Percentiles rank a stretch among this genome's conserved stretches.
These are phyloP conservation scores for Sherardia arvensis DNA, from an alignment of 257 asterid genomes.

Conservation along the genomic window DNA sequence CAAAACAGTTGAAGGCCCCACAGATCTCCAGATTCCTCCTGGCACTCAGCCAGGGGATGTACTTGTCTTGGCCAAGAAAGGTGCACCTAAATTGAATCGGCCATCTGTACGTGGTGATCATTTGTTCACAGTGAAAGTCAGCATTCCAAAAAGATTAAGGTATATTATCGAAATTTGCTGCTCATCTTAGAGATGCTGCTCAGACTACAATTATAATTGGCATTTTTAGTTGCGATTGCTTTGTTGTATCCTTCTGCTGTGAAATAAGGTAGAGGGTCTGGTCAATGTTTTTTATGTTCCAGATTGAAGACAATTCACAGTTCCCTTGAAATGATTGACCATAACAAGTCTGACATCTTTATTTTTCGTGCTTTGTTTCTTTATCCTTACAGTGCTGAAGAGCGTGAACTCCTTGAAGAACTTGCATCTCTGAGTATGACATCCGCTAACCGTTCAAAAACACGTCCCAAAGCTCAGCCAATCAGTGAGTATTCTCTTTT, in stretches of 20 bases:
- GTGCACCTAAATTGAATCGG: slow-evolving; percentile 88
- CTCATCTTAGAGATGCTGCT: not conserved
- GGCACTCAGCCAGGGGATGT: slow-evolving; percentile 99
- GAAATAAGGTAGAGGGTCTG: not conserved
- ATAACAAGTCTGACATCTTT: not conserved
- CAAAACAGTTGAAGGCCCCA: slow-evolving; percentile 88
- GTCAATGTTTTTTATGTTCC: not conserved
- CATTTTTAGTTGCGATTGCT: not conserved
- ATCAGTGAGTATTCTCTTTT: slow-evolving; percentile 40
- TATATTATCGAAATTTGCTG: slow-evolving; percentile 10
- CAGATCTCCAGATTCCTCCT: slow-evolving; percentile 88
- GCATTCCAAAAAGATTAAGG: slow-evolving; percentile 91
- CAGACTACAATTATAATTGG: not conserved
- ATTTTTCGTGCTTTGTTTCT: not conserved
- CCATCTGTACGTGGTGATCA: slow-evolving; percentile 98
- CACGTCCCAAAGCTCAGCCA: slow-evolving; percentile 55
- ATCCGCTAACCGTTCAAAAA: slow-evolving; percentile 47
- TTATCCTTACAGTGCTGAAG: slow-evolving; percentile 43
- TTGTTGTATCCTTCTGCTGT: not conserved
- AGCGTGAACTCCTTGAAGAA: slow-evolving; percentile 85
- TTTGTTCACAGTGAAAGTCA: slow-evolving; percentile 75
- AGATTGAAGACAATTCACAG: not conserved
- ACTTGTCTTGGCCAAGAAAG: slow-evolving; percentile 92
- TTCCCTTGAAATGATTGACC: not conserved
- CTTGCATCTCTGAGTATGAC: slow-evolving; percentile 57